Evolutionary conservation across 2,329 filamentous ascomycete genomes (phyloP).

Genomic region (Paecilomyces niveus): DNA sequence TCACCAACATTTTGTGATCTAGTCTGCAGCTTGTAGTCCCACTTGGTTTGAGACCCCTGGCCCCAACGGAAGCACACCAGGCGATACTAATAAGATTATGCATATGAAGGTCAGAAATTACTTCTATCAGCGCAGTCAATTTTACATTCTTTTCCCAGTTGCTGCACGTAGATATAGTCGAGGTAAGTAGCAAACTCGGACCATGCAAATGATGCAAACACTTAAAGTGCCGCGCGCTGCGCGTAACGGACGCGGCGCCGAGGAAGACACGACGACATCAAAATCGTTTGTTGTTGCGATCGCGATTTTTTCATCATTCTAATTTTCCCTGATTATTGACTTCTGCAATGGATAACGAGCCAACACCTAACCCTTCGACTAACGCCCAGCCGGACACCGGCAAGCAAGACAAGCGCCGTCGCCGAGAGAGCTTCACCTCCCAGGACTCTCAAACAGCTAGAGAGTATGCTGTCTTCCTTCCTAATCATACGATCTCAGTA

Average conservation of each 20-base stretch:
- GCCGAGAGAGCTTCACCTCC: conserved; percentile 38
- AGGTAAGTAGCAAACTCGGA: neutral
- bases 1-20: neutral
- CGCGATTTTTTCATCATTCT: neutral
- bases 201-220: conserved; percentile 22
- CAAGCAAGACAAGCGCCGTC: conserved; percentile 10
- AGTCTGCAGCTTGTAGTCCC: neutral
- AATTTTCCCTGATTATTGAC: neutral
- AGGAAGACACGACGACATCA: neutral
- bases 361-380: conserved; percentile 5
- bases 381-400: conserved; percentile 5
- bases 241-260: neutral
- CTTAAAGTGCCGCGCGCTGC: conserved; percentile 7
- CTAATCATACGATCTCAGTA: neutral
- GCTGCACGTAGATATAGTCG: neutral
- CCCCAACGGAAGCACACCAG: neutral
- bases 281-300: neutral
- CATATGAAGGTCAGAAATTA: neutral
- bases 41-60: neutral
- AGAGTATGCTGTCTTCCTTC: conserved; percentile 42
- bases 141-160: neutral
- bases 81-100: neutral
- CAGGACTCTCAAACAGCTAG: conserved; percentile 65
- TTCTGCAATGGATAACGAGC: conserved; percentile 14
- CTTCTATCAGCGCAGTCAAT: neutral